Evolutionary conservation across 140 eudicot species (phyloP), one percentile per base, ranked within the genome.

Genomic region (Senecio squalidus): DNA sequence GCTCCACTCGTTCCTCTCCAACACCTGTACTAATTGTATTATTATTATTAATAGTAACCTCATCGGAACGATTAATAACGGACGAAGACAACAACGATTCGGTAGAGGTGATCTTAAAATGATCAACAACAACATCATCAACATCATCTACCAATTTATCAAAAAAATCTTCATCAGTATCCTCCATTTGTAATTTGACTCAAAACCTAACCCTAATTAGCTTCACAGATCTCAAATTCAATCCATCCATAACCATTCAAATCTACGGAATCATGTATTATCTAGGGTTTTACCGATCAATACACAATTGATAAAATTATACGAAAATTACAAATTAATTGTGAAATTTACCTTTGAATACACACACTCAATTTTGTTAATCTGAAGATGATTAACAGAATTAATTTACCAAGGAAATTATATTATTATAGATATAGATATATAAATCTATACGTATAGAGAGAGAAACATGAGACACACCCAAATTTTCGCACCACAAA

Each of bases 91-190:
- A n/a, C n/a, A n/a, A n/a, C n/a, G n/a, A 14, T 43, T 44, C 38
- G 9, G 68, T 44, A 3, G 78, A 59, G 53, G 53, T 41, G 59
- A 48, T 72, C 31, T 74, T 71, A 56, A 58, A 58, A 62, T 55
- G 69, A 53, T 82, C n/a, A n/a, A n/a, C n/a, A 36, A 82, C 95
- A 66, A 82, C 89, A 57, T 80, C 96, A 67, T 83, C 75, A 17
- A 87, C 97, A 60, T 86, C 98, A 62, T 84, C 76, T 9, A 87
- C 98, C 71, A 92, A 76, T 66, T 84, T 87, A 71, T 92, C 96
- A 39, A 92, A 92, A 59, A 86, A 92, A 75, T 87, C 98, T 68
- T 79, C 95, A 62, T 87, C 96, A 54, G 96, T 78, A 80, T 92
- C 98, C 93, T 92, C 98, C 98, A 92, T 70, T 69, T 60, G 68